Evolutionary conservation across 495 filamentous ascomycete genomes (phyloP), one percentile per base, ranked within the genome.

Genomic region (Aspergillus ostianus): DNA sequence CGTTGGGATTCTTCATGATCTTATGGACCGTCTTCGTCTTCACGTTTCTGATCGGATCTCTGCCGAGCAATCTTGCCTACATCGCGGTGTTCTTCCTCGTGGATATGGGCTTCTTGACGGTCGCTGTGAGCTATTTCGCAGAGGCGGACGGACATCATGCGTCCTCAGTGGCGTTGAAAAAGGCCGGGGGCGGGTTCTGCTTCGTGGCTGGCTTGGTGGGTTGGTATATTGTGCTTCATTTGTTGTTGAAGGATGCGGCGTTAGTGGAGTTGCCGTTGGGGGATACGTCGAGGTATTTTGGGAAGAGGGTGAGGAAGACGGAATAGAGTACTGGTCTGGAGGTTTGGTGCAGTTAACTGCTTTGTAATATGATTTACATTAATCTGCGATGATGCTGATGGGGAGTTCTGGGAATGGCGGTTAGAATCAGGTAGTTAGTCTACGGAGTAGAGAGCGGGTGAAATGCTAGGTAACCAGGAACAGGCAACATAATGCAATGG

Each of bases 21-120:
- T 60, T 80, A 51, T 81, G 78, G 79, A 75, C 77, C 5, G 74
- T 80, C 0, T 78, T 78, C 55, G 77, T 79, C 19, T 65, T 79
- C 20, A 77, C 77, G 18, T 80, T 81, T 59, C 64, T 80, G 6
- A 64, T 81, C 10, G 77, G 72, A 3, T 80, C 77, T 4, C 59
- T 80, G 7, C 73, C 79, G 4, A 78, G 70, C 36, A 81, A 82
- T 48, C 32, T 82, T 4, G 77, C 80, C 1, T 82, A 82, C 54
- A 77, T 80, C 32, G 62, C 68, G 10, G 76, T 80, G 5, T 82
- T 82, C 61, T 68, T 79, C 29, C 72, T 78, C 6, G 76, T 80
- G 2, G 68, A 81, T 46, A 59, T 82, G 44, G 76, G 72, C 2
- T 82, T 82, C 59, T 59, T 74, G 17, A 63, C 70, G 6, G 75